phyloP scores from a whole-genome alignment of 208 protist species.

The Trypanosoma congolense region DNA sequence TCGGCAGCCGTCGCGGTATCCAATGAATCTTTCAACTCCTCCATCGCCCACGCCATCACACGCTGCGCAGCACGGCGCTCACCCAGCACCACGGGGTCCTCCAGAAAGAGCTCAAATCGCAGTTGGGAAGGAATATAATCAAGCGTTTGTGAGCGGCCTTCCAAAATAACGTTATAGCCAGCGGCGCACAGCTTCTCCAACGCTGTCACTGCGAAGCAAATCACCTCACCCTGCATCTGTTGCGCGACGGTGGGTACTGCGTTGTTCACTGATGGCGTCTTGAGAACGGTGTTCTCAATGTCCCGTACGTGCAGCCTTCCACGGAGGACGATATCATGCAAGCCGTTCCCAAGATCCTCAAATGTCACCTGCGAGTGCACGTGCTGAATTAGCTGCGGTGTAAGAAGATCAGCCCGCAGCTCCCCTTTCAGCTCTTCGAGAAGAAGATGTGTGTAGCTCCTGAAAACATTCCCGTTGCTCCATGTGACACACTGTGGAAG shows the following conservation, averaged over 20 bases:
- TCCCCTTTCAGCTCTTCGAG: slow-evolving; percentile 59
- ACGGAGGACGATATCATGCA: slow-evolving; percentile 71
- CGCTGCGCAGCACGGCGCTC: slow-evolving; percentile 86
- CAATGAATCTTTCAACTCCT: slow-evolving; percentile 24
- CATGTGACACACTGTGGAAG: slow-evolving; percentile 83
- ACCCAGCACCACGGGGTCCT: slow-evolving; percentile 63
- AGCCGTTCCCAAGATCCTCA: slow-evolving; percentile 34
- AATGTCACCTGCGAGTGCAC: slow-evolving; percentile 73
- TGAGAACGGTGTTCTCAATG: slow-evolving; percentile 87
- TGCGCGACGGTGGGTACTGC: slow-evolving; percentile 85
- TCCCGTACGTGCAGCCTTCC: slow-evolving; percentile 56
- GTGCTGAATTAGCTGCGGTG: slow-evolving; percentile 42
- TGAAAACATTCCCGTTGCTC: slow-evolving; percentile 92
- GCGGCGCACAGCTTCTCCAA: slow-evolving; percentile 61
- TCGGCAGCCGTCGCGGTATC: slow-evolving; percentile 26
- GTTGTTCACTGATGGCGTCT: slow-evolving; percentile 66
- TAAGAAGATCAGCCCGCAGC: slow-evolving; percentile 46
- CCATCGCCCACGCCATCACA: slow-evolving; percentile 74
- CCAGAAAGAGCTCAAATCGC: slow-evolving; percentile 87
- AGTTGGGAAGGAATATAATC: slow-evolving; percentile 78
- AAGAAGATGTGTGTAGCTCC: slow-evolving; percentile 83
- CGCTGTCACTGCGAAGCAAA: slow-evolving; percentile 68
- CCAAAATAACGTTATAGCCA: slow-evolving; percentile 87
- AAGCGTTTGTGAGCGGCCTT: slow-evolving; percentile 86
- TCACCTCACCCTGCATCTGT: slow-evolving; percentile 90